Evolutionary conservation across 345 rosid genomes (phyloP).

Genomic region (Populus deltoides): DNA sequence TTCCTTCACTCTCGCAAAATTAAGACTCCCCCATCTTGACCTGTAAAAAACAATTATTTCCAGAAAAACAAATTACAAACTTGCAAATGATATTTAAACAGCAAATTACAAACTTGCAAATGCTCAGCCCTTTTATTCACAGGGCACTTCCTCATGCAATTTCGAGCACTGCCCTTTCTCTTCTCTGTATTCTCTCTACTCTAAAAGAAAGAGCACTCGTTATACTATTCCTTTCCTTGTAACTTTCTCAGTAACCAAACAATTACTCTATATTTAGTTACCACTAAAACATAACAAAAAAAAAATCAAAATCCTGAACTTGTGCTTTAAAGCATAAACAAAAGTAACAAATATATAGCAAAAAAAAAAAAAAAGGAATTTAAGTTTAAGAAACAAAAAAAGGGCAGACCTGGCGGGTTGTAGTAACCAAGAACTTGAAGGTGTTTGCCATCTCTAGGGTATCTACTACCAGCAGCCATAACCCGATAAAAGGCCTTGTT

Average conservation of each 20-base stretch:
- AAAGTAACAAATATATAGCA: too few species aligned
- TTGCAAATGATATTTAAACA: neutral
- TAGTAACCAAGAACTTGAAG: conserved; percentile 76
- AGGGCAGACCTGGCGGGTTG: conserved; percentile 65
- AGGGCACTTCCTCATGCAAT: neutral
- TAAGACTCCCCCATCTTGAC: conserved; percentile 96
- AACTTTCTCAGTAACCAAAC: neutral
- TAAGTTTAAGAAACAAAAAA: neutral
- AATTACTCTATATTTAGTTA: neutral
- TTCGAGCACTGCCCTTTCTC: neutral
- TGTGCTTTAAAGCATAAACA: too few species aligned
- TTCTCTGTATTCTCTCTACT: neutral
- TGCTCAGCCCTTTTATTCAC: neutral
- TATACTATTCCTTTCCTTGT: neutral
- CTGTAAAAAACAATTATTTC: conserved; percentile 30
- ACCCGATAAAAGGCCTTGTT: conserved; percentile 71
- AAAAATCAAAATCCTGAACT: too few species aligned
- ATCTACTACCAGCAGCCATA: conserved; percentile 78
- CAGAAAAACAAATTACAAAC: conserved; percentile 5
- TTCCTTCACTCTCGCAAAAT: conserved; percentile 89
- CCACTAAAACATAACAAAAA: neutral
- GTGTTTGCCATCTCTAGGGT: conserved; percentile 83
- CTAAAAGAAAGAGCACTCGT: neutral
- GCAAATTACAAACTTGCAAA: neutral
- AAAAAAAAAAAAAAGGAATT: too few species aligned